phyloP scores from a whole-genome alignment of 2,329 filamentous ascomycete genomes.

The Aspergillus glaucus region DNA sequence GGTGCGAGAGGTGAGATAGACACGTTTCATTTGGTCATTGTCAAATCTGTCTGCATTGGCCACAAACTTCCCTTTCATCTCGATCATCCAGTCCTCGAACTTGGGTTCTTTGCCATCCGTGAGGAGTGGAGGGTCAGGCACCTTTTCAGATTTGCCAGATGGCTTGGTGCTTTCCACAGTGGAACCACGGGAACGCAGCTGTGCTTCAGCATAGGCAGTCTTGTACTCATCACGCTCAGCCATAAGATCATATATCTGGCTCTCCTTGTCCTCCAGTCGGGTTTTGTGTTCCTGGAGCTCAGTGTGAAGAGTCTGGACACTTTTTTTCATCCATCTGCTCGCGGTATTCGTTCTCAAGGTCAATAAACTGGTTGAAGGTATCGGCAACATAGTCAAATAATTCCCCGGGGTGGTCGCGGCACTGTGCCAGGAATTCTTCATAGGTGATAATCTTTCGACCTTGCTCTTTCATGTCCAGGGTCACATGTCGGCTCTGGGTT shows the following conservation, averaged over 20 bases:
- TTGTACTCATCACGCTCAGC: not conserved
- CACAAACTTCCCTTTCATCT: conserved; percentile 4
- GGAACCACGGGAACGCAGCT: not conserved
- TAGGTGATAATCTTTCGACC: too few relatives aligned
- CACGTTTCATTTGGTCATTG: not conserved
- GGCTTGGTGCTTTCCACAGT: not conserved
- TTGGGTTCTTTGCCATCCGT: conserved; percentile 7
- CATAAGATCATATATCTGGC: not conserved
- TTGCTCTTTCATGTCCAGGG: too few relatives aligned
- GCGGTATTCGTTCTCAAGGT: too few relatives aligned
- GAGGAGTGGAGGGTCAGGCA: conserved; percentile 4
- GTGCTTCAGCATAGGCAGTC: not conserved
- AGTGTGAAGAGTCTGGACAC: too few relatives aligned
- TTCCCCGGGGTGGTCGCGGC: too few relatives aligned
- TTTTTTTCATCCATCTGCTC: too few relatives aligned
- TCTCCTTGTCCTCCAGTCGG: too few relatives aligned
- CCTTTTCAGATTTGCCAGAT: not conserved
- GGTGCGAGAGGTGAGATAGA: not conserved
- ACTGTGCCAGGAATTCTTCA: too few relatives aligned
- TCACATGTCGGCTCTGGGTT: too few relatives aligned
- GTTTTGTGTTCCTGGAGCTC: too few relatives aligned
- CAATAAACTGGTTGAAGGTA: too few relatives aligned
- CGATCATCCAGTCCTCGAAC: conserved; percentile 7
- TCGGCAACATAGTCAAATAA: too few relatives aligned
- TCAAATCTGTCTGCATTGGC: conserved; percentile 7